Percentiles rank a stretch among this genome's conserved stretches.
phyloP scores from a whole-genome alignment of 2,329 filamentous ascomycete species.

The Sporothrix sp. region DNA sequence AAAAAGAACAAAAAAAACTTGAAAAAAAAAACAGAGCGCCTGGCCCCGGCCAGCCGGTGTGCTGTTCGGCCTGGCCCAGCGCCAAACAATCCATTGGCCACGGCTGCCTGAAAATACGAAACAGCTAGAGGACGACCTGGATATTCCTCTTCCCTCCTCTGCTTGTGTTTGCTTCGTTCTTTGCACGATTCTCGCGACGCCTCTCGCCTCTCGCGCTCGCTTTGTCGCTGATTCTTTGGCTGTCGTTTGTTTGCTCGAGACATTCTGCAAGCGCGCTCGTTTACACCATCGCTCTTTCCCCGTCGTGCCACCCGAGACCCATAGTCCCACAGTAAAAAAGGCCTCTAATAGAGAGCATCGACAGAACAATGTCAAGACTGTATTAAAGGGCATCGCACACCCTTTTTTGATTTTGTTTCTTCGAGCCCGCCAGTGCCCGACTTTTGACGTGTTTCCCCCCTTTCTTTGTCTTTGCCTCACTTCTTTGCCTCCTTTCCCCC shows the following conservation, averaged over 20 bases:
- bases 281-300: background rate
- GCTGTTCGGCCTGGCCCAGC: conserved; percentile 10
- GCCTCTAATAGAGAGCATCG: conserved; percentile 6
- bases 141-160: background rate
- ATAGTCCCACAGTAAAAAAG: conserved; percentile 13
- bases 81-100: conserved; percentile 17
- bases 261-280: background rate
- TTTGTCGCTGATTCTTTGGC: background rate
- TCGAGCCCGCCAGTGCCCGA: background rate
- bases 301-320: background rate
- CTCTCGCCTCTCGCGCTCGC: background rate
- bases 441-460: background rate
- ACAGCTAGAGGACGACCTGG: conserved; percentile 1
- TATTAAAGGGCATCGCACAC: conserved; percentile 7
- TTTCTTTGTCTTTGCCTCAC: background rate
- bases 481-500: no score
- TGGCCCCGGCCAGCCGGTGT: background rate
- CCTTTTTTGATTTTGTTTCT: background rate
- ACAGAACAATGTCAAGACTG: conserved; percentile 12
- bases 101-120: conserved; percentile 13
- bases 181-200: background rate
- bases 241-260: background rate
- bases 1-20: background rate
- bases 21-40: background rate
- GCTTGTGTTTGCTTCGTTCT: background rate